A percentile compares a stretch with the other conserved stretches of the same genome.
phyloP scores from a whole-genome alignment of 352 stramenopile genomes.

The Globisporangium acanthophoron region DNA sequence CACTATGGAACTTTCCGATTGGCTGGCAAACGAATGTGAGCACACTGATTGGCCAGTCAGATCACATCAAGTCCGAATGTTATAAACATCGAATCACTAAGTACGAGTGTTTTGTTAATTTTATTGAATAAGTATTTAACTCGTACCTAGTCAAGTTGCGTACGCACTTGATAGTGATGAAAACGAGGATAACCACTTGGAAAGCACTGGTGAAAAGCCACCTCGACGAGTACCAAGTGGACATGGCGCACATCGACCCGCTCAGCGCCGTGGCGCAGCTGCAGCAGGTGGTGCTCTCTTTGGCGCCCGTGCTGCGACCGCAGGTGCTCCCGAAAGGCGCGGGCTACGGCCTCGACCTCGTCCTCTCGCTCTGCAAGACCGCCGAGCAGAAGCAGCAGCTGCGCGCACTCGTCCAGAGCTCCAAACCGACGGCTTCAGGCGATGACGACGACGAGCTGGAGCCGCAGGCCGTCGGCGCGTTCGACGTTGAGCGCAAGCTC shows the following conservation, averaged over 20 bases:
- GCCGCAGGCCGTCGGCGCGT: slow-evolving; percentile 45
- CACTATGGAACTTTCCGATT: too few relatives aligned
- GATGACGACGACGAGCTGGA: slow-evolving; percentile 22
- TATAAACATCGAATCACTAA: too few relatives aligned
- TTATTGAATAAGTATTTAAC: too few relatives aligned
- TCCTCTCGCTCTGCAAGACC: slow-evolving; percentile 56
- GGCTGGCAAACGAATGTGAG: too few relatives aligned
- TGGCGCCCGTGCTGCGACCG: slow-evolving; percentile 50
- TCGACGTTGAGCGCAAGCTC: slow-evolving; percentile 53
- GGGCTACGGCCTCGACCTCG: slow-evolving; percentile 55
- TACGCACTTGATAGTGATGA: too few relatives aligned
- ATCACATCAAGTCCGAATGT: too few relatives aligned
- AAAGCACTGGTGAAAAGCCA: background rate
- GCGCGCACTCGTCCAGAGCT: slow-evolving; percentile 30
- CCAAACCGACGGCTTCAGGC: slow-evolving; percentile 21
- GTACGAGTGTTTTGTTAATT: too few relatives aligned
- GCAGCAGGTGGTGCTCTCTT: slow-evolving; percentile 39
- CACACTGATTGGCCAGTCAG: too few relatives aligned
- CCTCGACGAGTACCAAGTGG: too few relatives aligned
- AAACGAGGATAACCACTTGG: too few relatives aligned
- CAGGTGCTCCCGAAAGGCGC: slow-evolving; percentile 65
- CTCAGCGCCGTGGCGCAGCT: slow-evolving; percentile 60
- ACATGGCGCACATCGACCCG: slow-evolving; percentile 18
- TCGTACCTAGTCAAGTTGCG: too few relatives aligned
- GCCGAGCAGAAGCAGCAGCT: slow-evolving; percentile 55